These are phyloP conservation scores for Colletotrichum coccodes DNA, from an alignment of 2,329 filamentous ascomycete genomes.

Conservation along the genomic window DNA sequence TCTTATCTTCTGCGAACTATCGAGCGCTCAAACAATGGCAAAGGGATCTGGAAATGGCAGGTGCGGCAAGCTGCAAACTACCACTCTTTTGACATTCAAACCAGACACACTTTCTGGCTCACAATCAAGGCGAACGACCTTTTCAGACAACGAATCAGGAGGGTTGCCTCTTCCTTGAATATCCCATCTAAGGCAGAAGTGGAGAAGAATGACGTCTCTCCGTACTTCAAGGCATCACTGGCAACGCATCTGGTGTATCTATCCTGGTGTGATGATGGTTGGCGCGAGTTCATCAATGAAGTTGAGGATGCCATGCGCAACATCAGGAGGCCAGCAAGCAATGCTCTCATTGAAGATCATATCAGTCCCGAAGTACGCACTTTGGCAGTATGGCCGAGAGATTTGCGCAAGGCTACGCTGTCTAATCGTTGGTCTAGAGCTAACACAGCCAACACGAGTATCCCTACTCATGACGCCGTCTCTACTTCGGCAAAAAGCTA, in stretches of 20 bases:
- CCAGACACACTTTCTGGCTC: background rate
- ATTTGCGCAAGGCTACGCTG: no score
- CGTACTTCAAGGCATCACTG: background rate
- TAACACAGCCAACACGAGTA: no score
- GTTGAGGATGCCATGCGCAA: background rate
- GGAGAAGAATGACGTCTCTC: background rate
- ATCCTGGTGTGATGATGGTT: conserved; percentile 16
- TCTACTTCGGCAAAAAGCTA: no score
- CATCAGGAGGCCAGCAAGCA: background rate
- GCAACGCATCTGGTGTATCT: background rate
- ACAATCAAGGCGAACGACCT: background rate
- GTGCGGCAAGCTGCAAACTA: conserved; percentile 1
- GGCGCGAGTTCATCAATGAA: conserved; percentile 13
- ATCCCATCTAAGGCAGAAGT: background rate
- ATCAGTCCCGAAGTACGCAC: no score
- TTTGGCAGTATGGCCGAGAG: no score
- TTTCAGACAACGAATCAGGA: background rate
- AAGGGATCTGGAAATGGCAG: background rate
- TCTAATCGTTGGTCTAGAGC: no score
- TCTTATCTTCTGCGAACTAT: conserved; percentile 13
- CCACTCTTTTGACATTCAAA: background rate
- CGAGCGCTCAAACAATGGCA: background rate
- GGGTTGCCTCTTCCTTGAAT: background rate
- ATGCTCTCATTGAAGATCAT: background rate
- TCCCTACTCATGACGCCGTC: no score